Base-by-base conservation (phyloP, 164 flowering plant species). In the Magnolia officinalis region DNA sequence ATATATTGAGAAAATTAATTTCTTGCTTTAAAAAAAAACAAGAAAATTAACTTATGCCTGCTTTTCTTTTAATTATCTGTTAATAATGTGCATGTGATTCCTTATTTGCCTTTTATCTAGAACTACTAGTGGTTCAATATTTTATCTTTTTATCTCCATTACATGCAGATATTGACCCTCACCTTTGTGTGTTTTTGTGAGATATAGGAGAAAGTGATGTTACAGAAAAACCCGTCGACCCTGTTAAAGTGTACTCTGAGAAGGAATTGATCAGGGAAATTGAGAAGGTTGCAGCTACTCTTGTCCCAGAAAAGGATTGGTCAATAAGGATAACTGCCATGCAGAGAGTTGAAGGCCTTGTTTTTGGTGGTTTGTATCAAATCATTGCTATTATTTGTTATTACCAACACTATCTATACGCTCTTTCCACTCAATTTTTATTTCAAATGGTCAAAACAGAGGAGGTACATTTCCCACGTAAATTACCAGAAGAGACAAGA, bases 231-330 rank as follows among this genome's bases (percentile, higher is more conserved):
- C 92, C 91, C 45, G 79, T 92, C 14, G 99, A 92, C 26, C 93
- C 99, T 65, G 81, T 95, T 70, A 90, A 88, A 80, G 92, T 95
- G 14, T 89, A 92, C 80, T 93, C 99, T 23, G 99, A 95, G 67
- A 95, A 95, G 81, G 98, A 92, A 77, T 86, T 95, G 23, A 75
- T 87, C 11, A 86, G 92, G 83, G 99, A 95, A 80, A 75, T 93
- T 80, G 99, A 95, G 85, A 93, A 93, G 85, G 87, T 95, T 78
- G 88, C 80, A 20, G 85, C 92, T 29, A 92, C 86, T 20, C 92
- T 95, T 75, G 92, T 89, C 45, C 98, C 98, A 9, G 99, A 93
- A 49, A 94, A 93, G 78, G 99, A 95, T 81, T 95, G 99, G 99
- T 90, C 99, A 72, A 63, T 91, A 9, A 94, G 99, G 55, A 92